phyloP scores from a whole-genome alignment of 257 asterid species.

The Plantago major region DNA sequence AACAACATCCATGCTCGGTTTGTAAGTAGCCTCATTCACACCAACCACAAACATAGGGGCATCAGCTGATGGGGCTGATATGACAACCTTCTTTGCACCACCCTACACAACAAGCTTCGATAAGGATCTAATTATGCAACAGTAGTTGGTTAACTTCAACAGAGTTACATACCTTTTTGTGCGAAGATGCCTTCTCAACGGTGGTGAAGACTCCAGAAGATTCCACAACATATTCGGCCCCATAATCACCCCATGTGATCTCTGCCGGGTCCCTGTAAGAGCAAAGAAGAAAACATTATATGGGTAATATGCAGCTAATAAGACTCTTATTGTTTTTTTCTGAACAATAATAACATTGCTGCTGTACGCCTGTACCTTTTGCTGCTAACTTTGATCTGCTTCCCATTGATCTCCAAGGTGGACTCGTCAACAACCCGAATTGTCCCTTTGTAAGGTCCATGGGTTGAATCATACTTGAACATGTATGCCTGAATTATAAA shows the following conservation, averaged over 20 bases:
- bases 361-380: constrained; percentile 78
- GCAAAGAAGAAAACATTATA: background rate
- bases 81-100: constrained; percentile 93
- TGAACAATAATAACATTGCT: constrained; percentile 1
- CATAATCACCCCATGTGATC: constrained; percentile 94
- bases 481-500: constrained; percentile 58
- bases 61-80: constrained; percentile 99
- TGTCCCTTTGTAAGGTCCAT: constrained; percentile 47
- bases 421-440: constrained; percentile 43
- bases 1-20: constrained; percentile 89
- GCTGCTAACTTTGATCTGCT: constrained; percentile 45
- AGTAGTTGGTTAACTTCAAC: constrained; percentile 8
- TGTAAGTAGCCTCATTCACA: constrained; percentile 80
- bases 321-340: constrained; percentile 10
- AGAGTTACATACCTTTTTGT: constrained; percentile 59
- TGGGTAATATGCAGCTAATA: background rate
- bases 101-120: constrained; percentile 49
- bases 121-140: constrained; percentile 14
- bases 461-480: constrained; percentile 66
- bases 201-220: constrained; percentile 92
- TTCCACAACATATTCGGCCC: constrained; percentile 87
- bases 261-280: constrained; percentile 81
- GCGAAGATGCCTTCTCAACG: constrained; percentile 77
- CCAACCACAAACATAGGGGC: constrained; percentile 99
- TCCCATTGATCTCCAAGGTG: constrained; percentile 61